phyloP scores from a whole-genome alignment of 2,329 filamentous ascomycete genomes.

The Xylariales sp. region DNA sequence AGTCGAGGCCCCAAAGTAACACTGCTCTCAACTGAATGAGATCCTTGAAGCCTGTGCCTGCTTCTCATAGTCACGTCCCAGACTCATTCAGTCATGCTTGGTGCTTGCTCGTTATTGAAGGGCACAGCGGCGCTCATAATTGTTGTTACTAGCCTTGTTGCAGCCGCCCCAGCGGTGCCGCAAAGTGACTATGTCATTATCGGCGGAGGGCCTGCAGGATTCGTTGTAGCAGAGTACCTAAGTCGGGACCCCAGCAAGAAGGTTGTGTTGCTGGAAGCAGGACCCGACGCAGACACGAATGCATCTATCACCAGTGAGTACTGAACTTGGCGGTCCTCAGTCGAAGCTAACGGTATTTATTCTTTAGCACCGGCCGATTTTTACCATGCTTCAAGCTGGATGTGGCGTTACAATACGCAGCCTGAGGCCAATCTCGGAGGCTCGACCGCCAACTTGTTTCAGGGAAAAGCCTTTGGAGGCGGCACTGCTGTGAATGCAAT shows the following conservation, averaged over 20 bases:
- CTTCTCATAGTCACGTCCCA: too few relatives aligned
- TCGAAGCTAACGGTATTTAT: too few relatives aligned
- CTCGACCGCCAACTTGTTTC: constrained; percentile 1
- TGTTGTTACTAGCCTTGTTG: too few relatives aligned
- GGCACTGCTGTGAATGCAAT: constrained; percentile 27
- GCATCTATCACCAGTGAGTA: constrained; percentile 2
- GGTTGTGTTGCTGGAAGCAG: background rate
- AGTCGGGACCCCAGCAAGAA: background rate
- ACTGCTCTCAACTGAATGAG: too few relatives aligned
- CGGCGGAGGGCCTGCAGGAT: constrained; percentile 3
- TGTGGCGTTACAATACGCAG: background rate
- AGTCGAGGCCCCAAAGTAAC: too few relatives aligned
- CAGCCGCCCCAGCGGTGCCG: background rate
- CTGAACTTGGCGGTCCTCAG: too few relatives aligned
- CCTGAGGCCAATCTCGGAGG: background rate
- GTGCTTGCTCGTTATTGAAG: too few relatives aligned
- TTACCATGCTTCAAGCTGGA: background rate
- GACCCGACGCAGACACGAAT: background rate
- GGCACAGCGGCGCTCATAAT: too few relatives aligned
- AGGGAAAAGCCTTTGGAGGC: constrained; percentile 19
- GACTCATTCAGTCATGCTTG: too few relatives aligned
- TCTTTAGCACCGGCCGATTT: background rate
- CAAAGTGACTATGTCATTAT: constrained; percentile 8
- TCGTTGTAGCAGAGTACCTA: constrained; percentile 3
- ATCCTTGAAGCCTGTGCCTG: too few relatives aligned